A percentile compares a stretch with the other conserved stretches of the same genome.
Conservation (phyloP, 2,329 filamentous ascomycete species). For the Botryotinia convoluta region DNA sequence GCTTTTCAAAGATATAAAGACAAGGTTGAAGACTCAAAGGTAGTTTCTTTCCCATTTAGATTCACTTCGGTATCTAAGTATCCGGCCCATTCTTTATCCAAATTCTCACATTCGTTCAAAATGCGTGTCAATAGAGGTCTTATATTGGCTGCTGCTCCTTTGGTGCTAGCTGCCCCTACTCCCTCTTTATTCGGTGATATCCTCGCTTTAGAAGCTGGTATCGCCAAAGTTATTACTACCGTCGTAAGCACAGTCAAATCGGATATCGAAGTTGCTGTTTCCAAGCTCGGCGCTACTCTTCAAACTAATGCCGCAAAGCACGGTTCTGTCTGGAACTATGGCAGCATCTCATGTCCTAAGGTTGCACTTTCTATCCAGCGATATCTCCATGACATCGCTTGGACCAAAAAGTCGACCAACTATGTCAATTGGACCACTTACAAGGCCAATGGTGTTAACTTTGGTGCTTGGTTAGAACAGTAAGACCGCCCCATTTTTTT, state of each 20-base stretch:
- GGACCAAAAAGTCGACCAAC: not conserved
- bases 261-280: not conserved
- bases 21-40: no score
- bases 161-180: no score
- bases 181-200: not conserved
- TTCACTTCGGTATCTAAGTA: no score
- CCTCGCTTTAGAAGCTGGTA: not conserved
- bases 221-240: not conserved
- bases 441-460: conserved; percentile 6
- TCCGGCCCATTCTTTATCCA: no score
- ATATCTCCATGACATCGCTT: not conserved
- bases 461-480: conserved; percentile 9
- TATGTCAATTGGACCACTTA: not conserved
- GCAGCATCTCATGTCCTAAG: not conserved
- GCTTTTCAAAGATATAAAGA: no score
- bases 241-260: not conserved
- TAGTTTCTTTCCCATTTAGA: no score
- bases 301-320: not conserved
- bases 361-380: not conserved
- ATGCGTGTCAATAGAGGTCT: no score
- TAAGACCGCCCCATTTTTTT: not conserved
- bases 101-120: no score
- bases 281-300: not conserved
- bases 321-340: not conserved
- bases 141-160: no score